These are phyloP conservation scores for Jasminum sambac DNA, from an alignment of 257 asterid species.

Conservation along the genomic window DNA sequence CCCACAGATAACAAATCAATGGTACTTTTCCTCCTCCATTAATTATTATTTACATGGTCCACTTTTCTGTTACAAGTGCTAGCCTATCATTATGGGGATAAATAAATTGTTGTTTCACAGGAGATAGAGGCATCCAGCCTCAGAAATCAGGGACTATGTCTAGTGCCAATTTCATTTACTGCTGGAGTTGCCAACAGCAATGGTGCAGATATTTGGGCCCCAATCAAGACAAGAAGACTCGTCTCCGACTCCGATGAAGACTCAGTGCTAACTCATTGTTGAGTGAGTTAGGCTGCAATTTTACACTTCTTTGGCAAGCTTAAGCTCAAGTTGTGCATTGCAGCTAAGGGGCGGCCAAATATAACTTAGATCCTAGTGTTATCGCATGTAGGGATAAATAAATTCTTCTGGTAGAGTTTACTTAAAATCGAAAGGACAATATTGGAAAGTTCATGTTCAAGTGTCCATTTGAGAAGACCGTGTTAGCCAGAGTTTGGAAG, in stretches of 20 bases:
- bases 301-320: constrained; percentile 5
- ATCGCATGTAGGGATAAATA: not conserved
- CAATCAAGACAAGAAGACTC: constrained; percentile 47
- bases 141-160: constrained; percentile 67
- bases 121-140: constrained; percentile 50
- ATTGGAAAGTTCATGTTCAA: not conserved
- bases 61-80: too few relatives aligned
- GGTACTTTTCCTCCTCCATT: too few relatives aligned
- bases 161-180: constrained; percentile 67
- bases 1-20: constrained; percentile 12
- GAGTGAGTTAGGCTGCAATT: constrained; percentile 2
- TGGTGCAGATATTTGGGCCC: constrained; percentile 99
- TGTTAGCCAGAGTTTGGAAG: not conserved
- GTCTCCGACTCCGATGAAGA: constrained; percentile 29
- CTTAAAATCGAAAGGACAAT: not conserved
- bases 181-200: constrained; percentile 70
- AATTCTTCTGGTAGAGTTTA: not conserved
- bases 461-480: not conserved
- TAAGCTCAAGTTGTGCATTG: not conserved
- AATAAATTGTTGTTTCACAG: constrained; percentile 30
- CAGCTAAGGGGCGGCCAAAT: constrained; percentile 9
- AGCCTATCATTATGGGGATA: too few relatives aligned
- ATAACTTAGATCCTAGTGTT: not conserved
- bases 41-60: too few relatives aligned
- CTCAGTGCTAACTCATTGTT: constrained; percentile 29